Percentiles rank a stretch among this genome's conserved stretches.
Conservation (phyloP, 371 early-diverging fungal genomes). For the Dinochytrium kinnereticum region DNA sequence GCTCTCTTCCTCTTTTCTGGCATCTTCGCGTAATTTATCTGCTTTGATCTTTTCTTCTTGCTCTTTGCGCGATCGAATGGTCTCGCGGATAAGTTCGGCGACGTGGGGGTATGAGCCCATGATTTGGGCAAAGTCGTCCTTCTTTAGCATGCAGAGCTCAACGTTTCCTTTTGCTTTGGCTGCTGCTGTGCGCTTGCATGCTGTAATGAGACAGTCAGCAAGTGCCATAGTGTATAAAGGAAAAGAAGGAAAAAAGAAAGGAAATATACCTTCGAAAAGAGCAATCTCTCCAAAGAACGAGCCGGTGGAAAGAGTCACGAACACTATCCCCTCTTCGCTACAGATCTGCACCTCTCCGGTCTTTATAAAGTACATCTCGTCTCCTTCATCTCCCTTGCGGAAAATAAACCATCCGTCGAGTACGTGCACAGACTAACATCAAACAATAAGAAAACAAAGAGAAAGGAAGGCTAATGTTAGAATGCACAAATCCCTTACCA, state of each 20-base stretch:
- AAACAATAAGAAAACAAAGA: not conserved
- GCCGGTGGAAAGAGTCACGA: constrained; percentile 35
- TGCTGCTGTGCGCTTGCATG: constrained; percentile 42
- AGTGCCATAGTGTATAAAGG: not conserved
- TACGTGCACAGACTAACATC: constrained; percentile 35
- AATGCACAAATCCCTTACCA: too few species aligned
- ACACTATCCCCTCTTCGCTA: constrained; percentile 33
- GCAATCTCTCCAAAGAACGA: constrained; percentile 51
- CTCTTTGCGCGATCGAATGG: constrained; percentile 35
- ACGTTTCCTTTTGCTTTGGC: constrained; percentile 41
- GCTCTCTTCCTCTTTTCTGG: constrained; percentile 3
- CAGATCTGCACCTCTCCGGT: constrained; percentile 41
- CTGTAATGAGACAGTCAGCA: constrained; percentile 12
- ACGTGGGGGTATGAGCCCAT: constrained; percentile 38
- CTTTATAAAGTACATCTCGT: constrained; percentile 50
- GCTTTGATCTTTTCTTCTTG: constrained; percentile 32
- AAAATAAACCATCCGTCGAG: constrained; percentile 44
- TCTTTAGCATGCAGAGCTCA: constrained; percentile 43
- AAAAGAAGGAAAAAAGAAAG: not conserved
- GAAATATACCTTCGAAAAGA: constrained; percentile 41
- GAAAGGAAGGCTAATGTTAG: too few species aligned
- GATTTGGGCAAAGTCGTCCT: constrained; percentile 38
- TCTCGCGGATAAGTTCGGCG: constrained; percentile 38
- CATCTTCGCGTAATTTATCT: constrained; percentile 15
- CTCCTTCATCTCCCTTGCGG: constrained; percentile 46